These are phyloP conservation scores for Hylodesmum podocarpum DNA, from an alignment of 306 rosid species.

Conservation along the genomic window DNA sequence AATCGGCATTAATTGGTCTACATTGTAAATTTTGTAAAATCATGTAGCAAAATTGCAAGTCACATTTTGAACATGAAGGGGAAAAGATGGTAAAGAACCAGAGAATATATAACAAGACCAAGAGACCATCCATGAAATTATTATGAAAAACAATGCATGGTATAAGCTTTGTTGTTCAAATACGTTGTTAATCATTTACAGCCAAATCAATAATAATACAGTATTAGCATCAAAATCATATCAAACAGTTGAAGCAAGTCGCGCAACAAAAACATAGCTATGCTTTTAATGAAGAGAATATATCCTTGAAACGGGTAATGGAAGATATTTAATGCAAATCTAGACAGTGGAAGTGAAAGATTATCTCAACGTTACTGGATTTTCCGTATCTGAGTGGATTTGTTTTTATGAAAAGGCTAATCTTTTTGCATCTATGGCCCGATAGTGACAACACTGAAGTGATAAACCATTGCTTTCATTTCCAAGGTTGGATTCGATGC, in stretches of 20 bases:
- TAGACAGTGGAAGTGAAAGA: conserved; percentile 29
- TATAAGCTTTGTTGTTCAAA: neutral
- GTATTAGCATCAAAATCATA: conserved; percentile 25
- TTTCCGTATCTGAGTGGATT: conserved; percentile 41
- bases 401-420: conserved; percentile 40
- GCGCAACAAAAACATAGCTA: conserved; percentile 5
- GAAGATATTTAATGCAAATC: conserved; percentile 23
- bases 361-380: conserved; percentile 30
- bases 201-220: neutral
- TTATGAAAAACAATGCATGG: neutral
- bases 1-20: neutral
- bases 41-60: neutral
- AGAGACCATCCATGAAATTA: neutral
- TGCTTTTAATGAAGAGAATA: conserved; percentile 38
- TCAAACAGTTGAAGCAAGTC: neutral
- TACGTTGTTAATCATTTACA: neutral
- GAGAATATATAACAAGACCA: conserved; percentile 1
- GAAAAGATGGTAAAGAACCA: neutral
- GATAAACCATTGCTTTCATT: conserved; percentile 38
- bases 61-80: neutral
- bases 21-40: neutral
- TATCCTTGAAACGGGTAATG: conserved; percentile 23
- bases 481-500: conserved; percentile 31
- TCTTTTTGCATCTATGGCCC: conserved; percentile 37
- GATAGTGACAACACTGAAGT: conserved; percentile 24